Base-by-base conservation (phyloP, 306 rosid species). In the Coriaria nepalensis region DNA sequence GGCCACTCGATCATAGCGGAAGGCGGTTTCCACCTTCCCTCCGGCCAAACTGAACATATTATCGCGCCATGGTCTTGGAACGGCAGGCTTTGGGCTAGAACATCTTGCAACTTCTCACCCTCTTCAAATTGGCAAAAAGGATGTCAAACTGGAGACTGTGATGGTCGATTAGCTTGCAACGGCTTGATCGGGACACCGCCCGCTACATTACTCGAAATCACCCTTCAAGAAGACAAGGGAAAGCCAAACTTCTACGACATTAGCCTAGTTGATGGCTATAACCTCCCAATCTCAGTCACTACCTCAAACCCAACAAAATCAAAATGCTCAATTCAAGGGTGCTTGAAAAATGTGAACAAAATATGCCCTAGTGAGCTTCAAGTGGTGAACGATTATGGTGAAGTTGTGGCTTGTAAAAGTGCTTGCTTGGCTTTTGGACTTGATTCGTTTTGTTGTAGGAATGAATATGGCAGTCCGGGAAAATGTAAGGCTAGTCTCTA, bases 31-130 rank as follows among this genome's bases (percentile, higher is more conserved):
- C 71, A 60, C 67, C 95, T 90, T 43, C 62, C 77, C 1, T 13
- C 87, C 0, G 75, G 74, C 35, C 73, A 77, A 43, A 63, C 85
- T 0, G 58, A 51, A 37, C 53, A 52, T 6, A 37, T 90, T 2
- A 13, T 40, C 2, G 73, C 85, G 34, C 95, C 94, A 7, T 60
- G 78, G 73, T 48, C 81, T 46, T 90, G 98, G 95, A 77, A 6
- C n/a, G 98, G 95, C n/a, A 70, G 98, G 32, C 64, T 90, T 48
- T 90, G 95, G 98, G 95, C 73, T 0, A 62, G 98, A 68, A 90
- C 94, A 2, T 85, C 85, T 29, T 90, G 98, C 74, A 53, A 71
- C 11, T 85, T 85, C 57, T 55, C 13, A 5, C 13, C 77, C 57
- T 55, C 13, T 5, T 20, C 77, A 0, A 78, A 70, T 29, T 33